Evolutionary conservation across 2,329 filamentous ascomycete genomes (phyloP), one percentile per base, ranked within the genome.

Genomic region (Lachnellula cervina): DNA sequence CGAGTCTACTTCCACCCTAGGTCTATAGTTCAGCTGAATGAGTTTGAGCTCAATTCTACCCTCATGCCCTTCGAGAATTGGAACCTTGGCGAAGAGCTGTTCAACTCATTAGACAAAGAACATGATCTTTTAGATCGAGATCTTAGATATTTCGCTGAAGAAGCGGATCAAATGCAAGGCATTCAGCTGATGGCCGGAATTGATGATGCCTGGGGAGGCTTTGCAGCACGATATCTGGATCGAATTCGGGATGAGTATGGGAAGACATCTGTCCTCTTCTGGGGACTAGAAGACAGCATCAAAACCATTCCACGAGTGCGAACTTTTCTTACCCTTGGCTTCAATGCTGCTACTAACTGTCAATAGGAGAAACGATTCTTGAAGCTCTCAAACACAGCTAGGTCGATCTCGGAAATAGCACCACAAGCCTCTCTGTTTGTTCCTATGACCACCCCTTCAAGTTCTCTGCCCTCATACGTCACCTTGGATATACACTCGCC

Each of bases 91-190:
- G 83, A 87, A 62, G 88, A 92, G 46, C 78, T 97, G 5, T 96
- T 92, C 62, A 74, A 76, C 19, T 78, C 79, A 3, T 76, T 92
- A 7, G 88, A 93, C 70, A 84, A 82, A 66, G 90, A 96, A 66
- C 84, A 92, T 62, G 93, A 97, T 65, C 72, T 97, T 5, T 76
- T 97, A 4, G 94, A 99, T 69, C 82, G 92, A n/a, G 93, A 99
- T 70, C 76, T 97, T 62, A 80, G 94, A 38, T 86, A 86, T 0
- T 97, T 97, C 69, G 83, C 87, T 2, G 94, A 99, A 73, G 94
- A 97, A 72, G 94, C 91, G 62, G 94, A 99, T 71, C 86, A 90
- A 54, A 80, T 97, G 74, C 92, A 97, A 71, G 93, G 88, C 0
- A 77, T 99, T 17, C 93, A 97, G 70, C 69, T 92, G 11, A 81